These are phyloP conservation scores for Macrocybe gigantea DNA, from an alignment of 768 basidiomycete species.

Conservation along the genomic window DNA sequence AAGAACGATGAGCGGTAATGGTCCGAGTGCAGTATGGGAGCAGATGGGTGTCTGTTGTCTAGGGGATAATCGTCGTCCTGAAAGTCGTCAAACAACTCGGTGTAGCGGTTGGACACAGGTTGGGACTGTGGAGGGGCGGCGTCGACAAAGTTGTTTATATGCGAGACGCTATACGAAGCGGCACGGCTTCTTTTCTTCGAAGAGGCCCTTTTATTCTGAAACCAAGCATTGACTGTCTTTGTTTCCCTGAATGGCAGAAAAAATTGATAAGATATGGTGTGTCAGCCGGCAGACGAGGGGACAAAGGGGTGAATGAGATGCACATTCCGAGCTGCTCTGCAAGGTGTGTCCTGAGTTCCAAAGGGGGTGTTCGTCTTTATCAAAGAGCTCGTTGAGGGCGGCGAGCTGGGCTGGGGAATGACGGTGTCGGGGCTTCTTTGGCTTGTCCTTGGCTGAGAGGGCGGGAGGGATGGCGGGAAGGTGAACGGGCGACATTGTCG, in stretches of 20 bases:
- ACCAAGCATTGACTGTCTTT: conserved; percentile 84
- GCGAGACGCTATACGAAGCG: conserved; percentile 24
- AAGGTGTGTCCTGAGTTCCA: conserved; percentile 61
- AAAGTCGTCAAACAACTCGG: conserved; percentile 36
- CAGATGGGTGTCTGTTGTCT: conserved; percentile 25
- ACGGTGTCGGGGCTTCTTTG: conserved; percentile 77
- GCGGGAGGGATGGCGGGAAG: conserved; percentile 21
- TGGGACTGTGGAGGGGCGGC: conserved; percentile 27
- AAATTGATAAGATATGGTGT: conserved; percentile 9
- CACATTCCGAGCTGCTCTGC: conserved; percentile 75
- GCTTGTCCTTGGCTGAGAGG: conserved; percentile 31
- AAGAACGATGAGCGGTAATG: conserved; percentile 17
- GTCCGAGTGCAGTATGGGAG: conserved; percentile 27
- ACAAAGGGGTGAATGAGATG: conserved; percentile 24
- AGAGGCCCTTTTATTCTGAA: conserved; percentile 82
- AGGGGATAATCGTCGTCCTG: conserved; percentile 39
- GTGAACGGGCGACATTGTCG: conserved; percentile 19
- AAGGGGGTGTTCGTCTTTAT: conserved; percentile 70
- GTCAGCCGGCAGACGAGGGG: conserved; percentile 7
- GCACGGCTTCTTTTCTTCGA: conserved; percentile 61
- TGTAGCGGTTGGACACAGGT: conserved; percentile 20
- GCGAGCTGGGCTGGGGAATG: conserved; percentile 68
- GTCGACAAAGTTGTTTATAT: conserved; percentile 20
- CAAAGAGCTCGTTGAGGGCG: conserved; percentile 75
- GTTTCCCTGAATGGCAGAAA: conserved; percentile 50